phyloP scores from a whole-genome alignment of 306 rosid species.

The Mucuna pruriens region DNA sequence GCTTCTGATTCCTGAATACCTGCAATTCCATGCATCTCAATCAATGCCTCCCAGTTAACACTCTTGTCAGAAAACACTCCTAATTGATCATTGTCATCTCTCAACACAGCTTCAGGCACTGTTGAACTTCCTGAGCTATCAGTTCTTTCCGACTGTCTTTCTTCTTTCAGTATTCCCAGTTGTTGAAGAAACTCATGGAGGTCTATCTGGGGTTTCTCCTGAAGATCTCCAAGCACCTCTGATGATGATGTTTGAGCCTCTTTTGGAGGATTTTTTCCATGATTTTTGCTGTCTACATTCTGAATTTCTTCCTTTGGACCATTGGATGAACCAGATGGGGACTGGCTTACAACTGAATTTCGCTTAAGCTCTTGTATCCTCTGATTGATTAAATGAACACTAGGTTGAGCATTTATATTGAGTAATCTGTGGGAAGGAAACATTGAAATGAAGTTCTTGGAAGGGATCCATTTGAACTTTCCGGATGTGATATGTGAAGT shows the following conservation, averaged over 20 bases:
- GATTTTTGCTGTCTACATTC: conserved; percentile 27
- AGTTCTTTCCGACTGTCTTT: conserved; percentile 47
- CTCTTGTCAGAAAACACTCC: conserved; percentile 60
- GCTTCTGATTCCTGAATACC: conserved; percentile 58
- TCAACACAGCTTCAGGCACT: conserved; percentile 51
- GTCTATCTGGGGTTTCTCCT: conserved; percentile 96
- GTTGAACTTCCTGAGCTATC: conserved; percentile 47
- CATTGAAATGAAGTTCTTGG: conserved; percentile 86
- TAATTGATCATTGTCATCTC: conserved; percentile 50
- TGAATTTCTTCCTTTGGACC: conserved; percentile 48
- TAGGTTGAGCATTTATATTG: conserved; percentile 88
- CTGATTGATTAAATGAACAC: conserved; percentile 95
- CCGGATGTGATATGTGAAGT: conserved; percentile 51
- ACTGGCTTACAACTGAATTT: conserved; percentile 48
- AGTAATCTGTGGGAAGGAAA: conserved; percentile 81
- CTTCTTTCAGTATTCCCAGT: conserved; percentile 74
- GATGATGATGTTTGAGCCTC: conserved; percentile 42
- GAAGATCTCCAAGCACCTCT: conserved; percentile 41
- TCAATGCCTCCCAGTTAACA: conserved; percentile 80
- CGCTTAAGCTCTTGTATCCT: conserved; percentile 82
- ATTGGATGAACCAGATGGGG: conserved; percentile 52
- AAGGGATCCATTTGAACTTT: conserved; percentile 90
- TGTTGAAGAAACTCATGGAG: conserved; percentile 98
- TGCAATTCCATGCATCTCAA: conserved; percentile 67
- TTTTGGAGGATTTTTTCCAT: conserved; percentile 35